Conservation (phyloP, 306 rosid species). For the Glycine soja region DNA sequence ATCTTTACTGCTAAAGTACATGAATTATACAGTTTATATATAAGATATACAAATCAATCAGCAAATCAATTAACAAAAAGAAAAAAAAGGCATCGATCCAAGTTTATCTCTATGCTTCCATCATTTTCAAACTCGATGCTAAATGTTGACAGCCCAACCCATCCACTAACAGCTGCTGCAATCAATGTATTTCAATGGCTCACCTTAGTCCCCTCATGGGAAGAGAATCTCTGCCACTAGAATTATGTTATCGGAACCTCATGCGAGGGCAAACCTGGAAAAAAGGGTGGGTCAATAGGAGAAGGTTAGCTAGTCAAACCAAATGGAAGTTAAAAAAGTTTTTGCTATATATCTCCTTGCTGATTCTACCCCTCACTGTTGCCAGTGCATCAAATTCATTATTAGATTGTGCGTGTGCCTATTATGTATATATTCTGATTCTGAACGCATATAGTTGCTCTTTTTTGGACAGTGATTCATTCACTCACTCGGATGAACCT, state of each 20-base stretch:
- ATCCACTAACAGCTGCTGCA: conserved; percentile 36
- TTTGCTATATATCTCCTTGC: too few relatives aligned
- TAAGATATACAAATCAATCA: too few relatives aligned
- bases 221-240: conserved; percentile 49
- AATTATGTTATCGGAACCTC: conserved; percentile 40
- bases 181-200: conserved; percentile 44
- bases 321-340: not conserved
- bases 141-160: conserved; percentile 38
- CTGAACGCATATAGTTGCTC: conserved; percentile 11
- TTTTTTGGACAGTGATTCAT: not conserved
- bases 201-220: conserved; percentile 17
- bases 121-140: conserved; percentile 50
- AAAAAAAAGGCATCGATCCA: conserved; percentile 38
- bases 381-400: conserved; percentile 45
- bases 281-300: not conserved
- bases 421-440: conserved; percentile 40
- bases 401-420: conserved; percentile 41
- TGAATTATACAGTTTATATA: too few relatives aligned
- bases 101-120: not conserved
- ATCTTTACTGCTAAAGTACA: too few relatives aligned
- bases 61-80: not conserved
- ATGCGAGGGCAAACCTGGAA: not conserved
- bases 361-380: conserved; percentile 17
- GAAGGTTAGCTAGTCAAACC: conserved; percentile 14
- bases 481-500: conserved; percentile 23